A percentile compares a stretch with the other conserved stretches of the same genome.
These are phyloP conservation scores for Microstroma glucosiphilum DNA, from an alignment of 1,284 basidiomycete genomes.

Conservation along the genomic window DNA sequence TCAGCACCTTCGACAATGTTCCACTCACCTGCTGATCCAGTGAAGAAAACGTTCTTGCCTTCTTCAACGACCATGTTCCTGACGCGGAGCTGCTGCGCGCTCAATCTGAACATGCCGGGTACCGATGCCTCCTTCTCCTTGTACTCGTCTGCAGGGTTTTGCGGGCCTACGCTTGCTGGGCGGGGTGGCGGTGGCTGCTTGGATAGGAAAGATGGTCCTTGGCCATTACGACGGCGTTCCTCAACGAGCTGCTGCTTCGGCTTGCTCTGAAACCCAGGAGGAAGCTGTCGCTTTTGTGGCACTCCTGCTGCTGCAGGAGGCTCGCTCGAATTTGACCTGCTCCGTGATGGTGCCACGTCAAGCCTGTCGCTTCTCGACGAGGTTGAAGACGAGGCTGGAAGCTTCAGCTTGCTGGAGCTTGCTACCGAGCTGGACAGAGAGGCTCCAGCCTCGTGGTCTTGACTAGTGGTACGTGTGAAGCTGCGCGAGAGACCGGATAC, in stretches of 20 bases:
- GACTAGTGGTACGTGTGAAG: slow-evolving; percentile 22
- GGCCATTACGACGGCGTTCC: not conserved
- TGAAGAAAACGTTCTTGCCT: slow-evolving; percentile 80
- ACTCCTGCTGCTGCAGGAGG: not conserved
- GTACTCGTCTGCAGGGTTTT: not conserved
- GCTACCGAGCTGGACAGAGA: not conserved
- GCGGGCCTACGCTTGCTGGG: too few relatives aligned
- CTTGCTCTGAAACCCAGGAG: not conserved
- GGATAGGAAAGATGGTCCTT: not conserved
- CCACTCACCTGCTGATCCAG: slow-evolving; percentile 64
- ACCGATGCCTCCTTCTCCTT: slow-evolving; percentile 1
- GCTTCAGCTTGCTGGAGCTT: too few relatives aligned
- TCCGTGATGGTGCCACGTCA: not conserved
- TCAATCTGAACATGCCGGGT: slow-evolving; percentile 24
- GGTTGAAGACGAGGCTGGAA: too few relatives aligned
- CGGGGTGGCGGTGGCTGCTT: not conserved
- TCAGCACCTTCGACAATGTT: not conserved
- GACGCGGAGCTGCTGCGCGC: slow-evolving; percentile 42
- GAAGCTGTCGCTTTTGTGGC: not conserved
- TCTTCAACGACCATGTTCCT: slow-evolving; percentile 41
- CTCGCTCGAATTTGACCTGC: not conserved
- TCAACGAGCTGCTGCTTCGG: slow-evolving; percentile 10
- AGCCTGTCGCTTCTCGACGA: not conserved
- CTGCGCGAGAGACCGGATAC: slow-evolving; percentile 5
- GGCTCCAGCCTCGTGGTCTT: not conserved